These are phyloP conservation scores for Zizania palustris DNA, from an alignment of 202 grass and related monocot species.

Conservation along the genomic window DNA sequence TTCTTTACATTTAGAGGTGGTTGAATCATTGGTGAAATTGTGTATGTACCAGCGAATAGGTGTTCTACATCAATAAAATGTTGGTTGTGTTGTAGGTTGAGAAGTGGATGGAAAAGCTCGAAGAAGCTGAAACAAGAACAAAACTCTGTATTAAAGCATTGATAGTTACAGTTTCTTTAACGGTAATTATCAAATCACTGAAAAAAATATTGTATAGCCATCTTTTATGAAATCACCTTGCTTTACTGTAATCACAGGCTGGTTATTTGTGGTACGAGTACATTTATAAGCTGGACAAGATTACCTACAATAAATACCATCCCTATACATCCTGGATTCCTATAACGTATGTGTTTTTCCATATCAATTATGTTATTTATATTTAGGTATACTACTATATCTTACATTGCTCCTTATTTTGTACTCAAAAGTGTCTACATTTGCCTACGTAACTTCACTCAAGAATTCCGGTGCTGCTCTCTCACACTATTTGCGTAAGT, in stretches of 20 bases:
- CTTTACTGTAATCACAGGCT: slow-evolving; percentile 57
- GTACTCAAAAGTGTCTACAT: slow-evolving; percentile 78
- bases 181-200: slow-evolving; percentile 59
- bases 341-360: slow-evolving; percentile 71
- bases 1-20: no score
- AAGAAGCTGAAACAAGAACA: slow-evolving; percentile 78
- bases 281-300: slow-evolving; percentile 95
- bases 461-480: slow-evolving; percentile 81
- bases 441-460: slow-evolving; percentile 87
- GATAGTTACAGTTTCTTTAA: slow-evolving; percentile 67
- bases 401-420: slow-evolving; percentile 46
- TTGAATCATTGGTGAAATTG: no score
- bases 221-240: slow-evolving; percentile 29
- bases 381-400: slow-evolving; percentile 24
- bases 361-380: slow-evolving; percentile 6
- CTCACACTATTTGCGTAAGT: slow-evolving; percentile 93
- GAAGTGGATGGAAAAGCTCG: slow-evolving; percentile 96
- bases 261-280: slow-evolving; percentile 97
- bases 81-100: slow-evolving; percentile 62
- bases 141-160: slow-evolving; percentile 82
- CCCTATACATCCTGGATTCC: slow-evolving; percentile 99
- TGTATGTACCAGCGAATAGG: not conserved
- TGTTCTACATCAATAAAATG: slow-evolving; percentile 28
- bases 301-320: slow-evolving; percentile 95
- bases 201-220: slow-evolving; percentile 2